Evolutionary conservation across 1,284 basidiomycete genomes (phyloP).

Genomic region (Leccinum subspadiceum): DNA sequence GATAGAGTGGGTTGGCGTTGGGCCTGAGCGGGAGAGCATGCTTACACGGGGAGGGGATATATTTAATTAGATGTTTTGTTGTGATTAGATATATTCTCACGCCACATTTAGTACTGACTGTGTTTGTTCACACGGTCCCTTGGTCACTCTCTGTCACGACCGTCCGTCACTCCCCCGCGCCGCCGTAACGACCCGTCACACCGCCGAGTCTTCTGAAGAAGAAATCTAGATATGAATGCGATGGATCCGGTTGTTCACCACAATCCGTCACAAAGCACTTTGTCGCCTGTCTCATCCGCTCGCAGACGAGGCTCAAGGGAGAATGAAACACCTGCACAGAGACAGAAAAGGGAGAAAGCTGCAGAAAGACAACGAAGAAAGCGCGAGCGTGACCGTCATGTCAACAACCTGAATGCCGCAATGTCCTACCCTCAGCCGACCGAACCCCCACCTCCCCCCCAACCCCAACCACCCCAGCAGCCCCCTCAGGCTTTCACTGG

Average conservation of each 20-base stretch:
- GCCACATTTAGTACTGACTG: conserved; percentile 17
- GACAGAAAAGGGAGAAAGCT: conserved; percentile 75
- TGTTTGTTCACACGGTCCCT: conserved; percentile 17
- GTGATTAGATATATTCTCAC: conserved; percentile 22
- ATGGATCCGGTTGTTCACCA: conserved; percentile 37
- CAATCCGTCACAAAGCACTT: conserved; percentile 32
- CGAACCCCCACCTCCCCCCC: conserved; percentile 28
- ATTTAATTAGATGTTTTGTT: conserved; percentile 23
- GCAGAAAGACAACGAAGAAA: conserved; percentile 77
- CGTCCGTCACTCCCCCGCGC: conserved; percentile 33
- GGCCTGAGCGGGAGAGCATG: conserved; percentile 81
- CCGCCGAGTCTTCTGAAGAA: conserved; percentile 18
- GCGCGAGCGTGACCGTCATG: conserved; percentile 66
- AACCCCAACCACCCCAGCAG: conserved; percentile 29
- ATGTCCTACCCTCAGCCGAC: conserved; percentile 36
- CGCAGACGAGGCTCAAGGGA: conserved; percentile 59
- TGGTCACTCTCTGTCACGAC: conserved; percentile 47
- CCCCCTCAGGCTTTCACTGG: conserved; percentile 29
- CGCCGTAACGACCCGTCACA: conserved; percentile 37
- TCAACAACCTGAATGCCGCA: conserved; percentile 41
- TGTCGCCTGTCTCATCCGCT: conserved; percentile 32
- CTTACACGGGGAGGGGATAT: conserved; percentile 36
- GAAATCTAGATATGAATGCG: conserved; percentile 26
- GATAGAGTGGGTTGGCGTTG: conserved; percentile 91
- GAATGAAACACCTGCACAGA: conserved; percentile 67